Percentiles rank a stretch among this genome's conserved stretches.
phyloP scores from a whole-genome alignment of 495 filamentous ascomycete genomes.

The Chaetomium tenue region DNA sequence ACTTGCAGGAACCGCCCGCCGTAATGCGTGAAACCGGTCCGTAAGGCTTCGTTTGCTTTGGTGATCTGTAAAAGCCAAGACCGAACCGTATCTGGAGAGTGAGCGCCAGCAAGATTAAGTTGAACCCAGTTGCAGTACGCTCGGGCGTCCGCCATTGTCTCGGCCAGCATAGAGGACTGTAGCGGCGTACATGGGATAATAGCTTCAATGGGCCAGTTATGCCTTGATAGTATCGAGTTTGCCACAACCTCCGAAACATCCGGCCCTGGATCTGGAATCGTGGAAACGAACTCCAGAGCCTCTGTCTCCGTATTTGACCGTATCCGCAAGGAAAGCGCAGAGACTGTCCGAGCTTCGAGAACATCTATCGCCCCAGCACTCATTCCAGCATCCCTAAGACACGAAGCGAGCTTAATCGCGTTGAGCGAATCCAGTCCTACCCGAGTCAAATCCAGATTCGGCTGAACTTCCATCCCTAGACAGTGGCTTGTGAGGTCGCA shows the following conservation, averaged over 20 bases:
- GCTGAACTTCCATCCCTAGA: slow-evolving; percentile 45
- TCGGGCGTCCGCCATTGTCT: slow-evolving; percentile 53
- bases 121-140: slow-evolving; percentile 77
- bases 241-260: neutral
- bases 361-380: slow-evolving; percentile 55
- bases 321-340: slow-evolving; percentile 15
- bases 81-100: slow-evolving; percentile 37
- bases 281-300: neutral
- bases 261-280: neutral
- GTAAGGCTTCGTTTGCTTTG: slow-evolving; percentile 61
- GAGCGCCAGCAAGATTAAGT: slow-evolving; percentile 47
- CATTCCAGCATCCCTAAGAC: slow-evolving; percentile 53
- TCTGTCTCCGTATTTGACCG: neutral
- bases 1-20: slow-evolving; percentile 58
- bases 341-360: slow-evolving; percentile 51
- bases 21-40: slow-evolving; percentile 64
- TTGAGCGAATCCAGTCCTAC: slow-evolving; percentile 70
- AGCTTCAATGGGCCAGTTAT: slow-evolving; percentile 44
- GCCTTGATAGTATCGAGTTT: slow-evolving; percentile 13
- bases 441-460: slow-evolving; percentile 47
- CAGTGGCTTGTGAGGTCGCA: slow-evolving; percentile 46
- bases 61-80: slow-evolving; percentile 49
- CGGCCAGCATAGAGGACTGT: slow-evolving; percentile 74
- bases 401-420: slow-evolving; percentile 64
- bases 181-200: slow-evolving; percentile 64